Conservation (phyloP, 352 stramenopile species). For the Globisporangium viniferum region DNA sequence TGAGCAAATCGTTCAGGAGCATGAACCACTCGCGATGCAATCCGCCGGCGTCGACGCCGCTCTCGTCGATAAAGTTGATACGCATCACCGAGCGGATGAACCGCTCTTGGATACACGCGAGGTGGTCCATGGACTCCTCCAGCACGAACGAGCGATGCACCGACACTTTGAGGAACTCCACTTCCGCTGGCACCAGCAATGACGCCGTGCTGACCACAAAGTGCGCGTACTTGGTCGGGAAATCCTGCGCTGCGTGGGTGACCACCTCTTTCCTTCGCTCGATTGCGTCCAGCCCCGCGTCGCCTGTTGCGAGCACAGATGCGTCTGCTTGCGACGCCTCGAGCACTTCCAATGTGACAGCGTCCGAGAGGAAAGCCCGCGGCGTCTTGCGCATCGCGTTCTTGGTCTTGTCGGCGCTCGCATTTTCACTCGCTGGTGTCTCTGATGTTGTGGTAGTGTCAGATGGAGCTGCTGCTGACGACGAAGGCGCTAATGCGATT, state of each 20-base stretch:
- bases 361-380: constrained; percentile 25
- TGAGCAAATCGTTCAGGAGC: constrained; percentile 63
- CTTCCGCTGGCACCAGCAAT: constrained; percentile 54
- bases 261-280: constrained; percentile 42
- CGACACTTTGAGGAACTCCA: constrained; percentile 66
- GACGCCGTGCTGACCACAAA: constrained; percentile 71
- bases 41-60: constrained; percentile 80
- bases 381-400: constrained; percentile 28
- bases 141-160: constrained; percentile 62
- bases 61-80: constrained; percentile 88
- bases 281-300: constrained; percentile 24
- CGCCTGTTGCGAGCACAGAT: constrained; percentile 25
- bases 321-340: constrained; percentile 34
- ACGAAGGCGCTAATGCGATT: not conserved
- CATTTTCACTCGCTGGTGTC: not conserved
- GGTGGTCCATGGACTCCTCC: constrained; percentile 68
- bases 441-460: not conserved
- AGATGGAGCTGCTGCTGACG: not conserved
- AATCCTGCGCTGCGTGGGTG: constrained; percentile 42
- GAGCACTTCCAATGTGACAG: constrained; percentile 36
- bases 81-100: constrained; percentile 71
- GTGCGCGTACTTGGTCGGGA: constrained; percentile 70
- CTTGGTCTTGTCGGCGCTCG: constrained; percentile 23
- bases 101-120: constrained; percentile 53
- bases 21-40: constrained; percentile 93